Base-by-base conservation (phyloP, 352 stramenopile species). In the Albugo candida region DNA sequence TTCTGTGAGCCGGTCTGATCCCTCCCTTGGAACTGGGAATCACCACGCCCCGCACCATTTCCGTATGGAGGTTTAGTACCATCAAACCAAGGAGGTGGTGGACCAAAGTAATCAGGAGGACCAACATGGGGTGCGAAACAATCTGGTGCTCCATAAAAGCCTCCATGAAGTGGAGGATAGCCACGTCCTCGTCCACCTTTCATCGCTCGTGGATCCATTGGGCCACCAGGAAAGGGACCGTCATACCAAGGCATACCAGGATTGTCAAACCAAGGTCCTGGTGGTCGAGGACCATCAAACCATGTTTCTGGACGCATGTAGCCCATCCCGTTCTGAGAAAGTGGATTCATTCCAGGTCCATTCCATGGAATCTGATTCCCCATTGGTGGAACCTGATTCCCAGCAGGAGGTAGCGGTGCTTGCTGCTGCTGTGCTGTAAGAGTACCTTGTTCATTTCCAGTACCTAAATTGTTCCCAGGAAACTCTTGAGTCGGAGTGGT, bases 201-300 rank as follows among this genome's bases (percentile, higher is more conserved):
- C 12, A 49, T 56, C 11, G 51, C 55, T 18, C 62, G 49, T 20
- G 51, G 60, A 37, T 21, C 39, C 24, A 31, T 31, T 18, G 51
- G 51, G 52, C 55, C 62, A 34, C 69, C 68, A 34, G 73, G 73
- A 31, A 80, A 82, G 24, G 73, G 71, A 34, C 74, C 74, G 41
- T 85, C 74, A 48, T 86, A 91, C 77, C 77, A 91, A 18, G 76
- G 77, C 1, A 60, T 65, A 36, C 61, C 72, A 1, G 64, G 70
- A 1, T 70, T 74, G 43, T 89, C 70, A 54, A 83, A 89, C 73
- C 73, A 85, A 17, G 66, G 65, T 14, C 73, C 71, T 45, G 68
- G 75, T 31, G 70, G 70, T 13, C 64, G 69, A 48, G 65, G 68
- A 11, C 71, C 77, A 60, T 85, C 67, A 43, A 81, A 84, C 68